Evolutionary conservation across 1,284 basidiomycete species (phyloP), one percentile per base, ranked within the genome.

Genomic region (Kwoniella shivajii): DNA sequence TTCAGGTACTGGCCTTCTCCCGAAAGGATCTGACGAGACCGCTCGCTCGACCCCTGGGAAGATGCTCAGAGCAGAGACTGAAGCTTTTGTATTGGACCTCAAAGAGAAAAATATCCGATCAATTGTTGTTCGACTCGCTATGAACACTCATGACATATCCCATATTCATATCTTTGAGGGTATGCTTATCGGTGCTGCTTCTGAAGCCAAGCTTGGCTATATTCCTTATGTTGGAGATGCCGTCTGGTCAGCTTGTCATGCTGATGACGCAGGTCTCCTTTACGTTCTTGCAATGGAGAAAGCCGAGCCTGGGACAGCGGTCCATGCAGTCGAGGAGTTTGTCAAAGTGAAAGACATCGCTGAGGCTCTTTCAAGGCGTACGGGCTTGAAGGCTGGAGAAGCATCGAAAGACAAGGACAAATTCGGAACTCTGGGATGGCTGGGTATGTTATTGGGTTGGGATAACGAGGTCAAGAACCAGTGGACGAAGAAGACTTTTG

Each of bases 241-340:
- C 1, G 22, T 30, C 26, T 67, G 66, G 66, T 47, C 63, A 1
- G 39, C 62, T 2, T 56, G 57, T 9, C 60, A 69, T 54, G 57
- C 61, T 22, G 29, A 57, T 7, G 72, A 73, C 50, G 61, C 57
- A 2, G 72, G 65, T 0, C 39, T 16, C 3, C 44, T 72, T 16
- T 69, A 60, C 54, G 50, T 52, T 4, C 55, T 68, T 11, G 70
- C 70, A 0, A 22, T 71, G 24, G 63, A 65, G n/a, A n/a, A n/a
- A n/a, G 38, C 38, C n/a, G 38, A 41, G 38, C 38, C 38, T 7
- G 38, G 38, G 6, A 6, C 38, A 16, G 38, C 7, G n/a, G 38
- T 41, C 38, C 38, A 41, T 18, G 38, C 38, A 22, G n/a, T 41
- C 9, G 9, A n/a, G 38, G 38, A 41, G 38, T 9, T 18, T 6